A percentile compares a stretch with the other conserved stretches of the same genome.
phyloP scores from a whole-genome alignment of 768 basidiomycete genomes.

The Pisolithus orientalis region DNA sequence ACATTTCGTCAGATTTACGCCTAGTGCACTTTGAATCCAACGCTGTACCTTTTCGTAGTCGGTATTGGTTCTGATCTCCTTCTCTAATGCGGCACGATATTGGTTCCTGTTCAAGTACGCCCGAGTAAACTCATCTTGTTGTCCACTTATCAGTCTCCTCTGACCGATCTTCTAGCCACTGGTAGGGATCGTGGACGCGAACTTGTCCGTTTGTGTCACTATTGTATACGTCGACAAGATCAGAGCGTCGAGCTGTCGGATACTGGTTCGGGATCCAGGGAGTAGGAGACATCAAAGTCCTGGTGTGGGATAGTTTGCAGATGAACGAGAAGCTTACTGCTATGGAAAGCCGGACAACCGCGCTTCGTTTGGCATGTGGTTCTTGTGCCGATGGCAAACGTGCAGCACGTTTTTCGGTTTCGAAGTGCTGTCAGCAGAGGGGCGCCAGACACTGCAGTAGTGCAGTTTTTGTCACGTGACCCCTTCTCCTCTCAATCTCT shows the following conservation, averaged over 20 bases:
- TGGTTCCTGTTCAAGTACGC: conserved; percentile 56
- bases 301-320: conserved; percentile 8
- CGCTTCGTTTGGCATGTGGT: too few species aligned
- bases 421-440: too few species aligned
- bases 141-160: conserved; percentile 65
- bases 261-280: conserved; percentile 55
- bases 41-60: conserved; percentile 43
- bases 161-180: conserved; percentile 63
- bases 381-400: too few species aligned
- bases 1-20: neutral
- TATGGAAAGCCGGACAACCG: neutral
- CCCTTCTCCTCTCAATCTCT: too few species aligned
- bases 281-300: conserved; percentile 32
- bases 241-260: conserved; percentile 57
- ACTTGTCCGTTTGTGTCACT: conserved; percentile 59
- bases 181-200: conserved; percentile 62
- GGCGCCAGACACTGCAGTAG: too few species aligned
- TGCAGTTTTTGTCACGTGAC: too few species aligned
- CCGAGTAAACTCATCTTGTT: conserved; percentile 53
- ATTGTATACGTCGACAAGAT: conserved; percentile 64
- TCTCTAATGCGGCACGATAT: conserved; percentile 53
- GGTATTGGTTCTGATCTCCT: conserved; percentile 48
- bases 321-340: conserved; percentile 16
- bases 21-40: neutral
- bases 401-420: too few species aligned